These are phyloP conservation scores for Posidonia australis DNA, from an alignment of 106 monocot genomes.

Conservation along the genomic window DNA sequence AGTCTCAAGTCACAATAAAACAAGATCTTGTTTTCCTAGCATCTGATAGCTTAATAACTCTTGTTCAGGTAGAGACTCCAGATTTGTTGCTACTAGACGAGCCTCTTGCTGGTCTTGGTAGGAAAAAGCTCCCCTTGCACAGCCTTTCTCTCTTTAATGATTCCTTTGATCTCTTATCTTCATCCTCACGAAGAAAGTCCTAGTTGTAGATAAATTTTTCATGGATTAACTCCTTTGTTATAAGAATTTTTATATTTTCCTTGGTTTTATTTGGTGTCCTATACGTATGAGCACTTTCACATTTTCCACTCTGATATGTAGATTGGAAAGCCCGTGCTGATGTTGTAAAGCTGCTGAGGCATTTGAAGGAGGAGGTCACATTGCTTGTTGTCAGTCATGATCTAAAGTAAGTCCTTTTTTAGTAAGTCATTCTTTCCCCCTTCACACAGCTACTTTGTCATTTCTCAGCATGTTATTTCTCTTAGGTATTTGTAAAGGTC, in stretches of 20 bases:
- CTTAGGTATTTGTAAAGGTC: no score
- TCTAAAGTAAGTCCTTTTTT: conserved; percentile 40
- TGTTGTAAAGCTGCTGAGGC: conserved; percentile 74
- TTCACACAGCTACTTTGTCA: no score
- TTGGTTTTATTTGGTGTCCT: no score
- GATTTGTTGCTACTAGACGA: conserved; percentile 78
- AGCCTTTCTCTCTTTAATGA: not conserved
- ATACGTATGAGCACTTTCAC: not conserved
- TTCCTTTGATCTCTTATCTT: not conserved
- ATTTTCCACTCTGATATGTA: conserved; percentile 14
- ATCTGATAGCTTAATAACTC: not conserved
- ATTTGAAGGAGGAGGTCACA: conserved; percentile 77
- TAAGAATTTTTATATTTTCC: no score
- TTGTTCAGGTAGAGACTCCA: conserved; percentile 76
- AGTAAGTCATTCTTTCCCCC: no score
- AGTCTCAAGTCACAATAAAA: not conserved
- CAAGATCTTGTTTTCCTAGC: not conserved
- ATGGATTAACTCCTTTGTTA: no score
- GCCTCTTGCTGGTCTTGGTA: conserved; percentile 97
- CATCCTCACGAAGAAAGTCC: not conserved
- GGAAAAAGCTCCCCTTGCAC: not conserved
- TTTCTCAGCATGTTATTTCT: no score
- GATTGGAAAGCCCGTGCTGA: conserved; percentile 97
- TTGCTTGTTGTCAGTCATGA: conserved; percentile 92
- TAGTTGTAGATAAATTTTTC: no score